phyloP scores from a whole-genome alignment of 1,284 basidiomycete genomes.

The Ganoderma lingzhi region DNA sequence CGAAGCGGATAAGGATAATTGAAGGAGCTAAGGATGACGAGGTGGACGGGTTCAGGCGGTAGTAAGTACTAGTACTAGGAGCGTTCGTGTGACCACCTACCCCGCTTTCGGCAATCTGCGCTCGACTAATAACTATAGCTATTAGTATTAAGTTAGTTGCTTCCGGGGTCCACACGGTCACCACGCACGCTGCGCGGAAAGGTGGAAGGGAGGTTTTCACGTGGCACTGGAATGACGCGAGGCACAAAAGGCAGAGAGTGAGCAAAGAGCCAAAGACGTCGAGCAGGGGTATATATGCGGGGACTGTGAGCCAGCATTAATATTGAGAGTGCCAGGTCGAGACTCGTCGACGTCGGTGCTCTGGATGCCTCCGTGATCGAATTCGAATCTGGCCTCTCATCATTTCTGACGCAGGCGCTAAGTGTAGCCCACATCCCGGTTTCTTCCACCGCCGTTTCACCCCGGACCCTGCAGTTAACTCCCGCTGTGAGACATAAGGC shows the following conservation, averaged over 20 bases:
- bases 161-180: background rate
- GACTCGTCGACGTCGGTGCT: background rate
- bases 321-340: background rate
- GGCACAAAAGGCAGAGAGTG: background rate
- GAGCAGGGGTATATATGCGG: background rate
- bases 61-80: slow-evolving; percentile 5
- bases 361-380: background rate
- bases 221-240: background rate
- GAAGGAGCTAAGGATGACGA: slow-evolving; percentile 5
- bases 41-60: background rate
- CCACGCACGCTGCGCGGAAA: background rate
- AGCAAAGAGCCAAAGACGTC: background rate
- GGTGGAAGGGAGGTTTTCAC: background rate
- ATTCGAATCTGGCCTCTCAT: too few species aligned
- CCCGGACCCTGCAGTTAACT: background rate
- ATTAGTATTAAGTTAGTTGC: background rate
- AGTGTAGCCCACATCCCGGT: background rate
- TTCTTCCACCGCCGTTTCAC: background rate
- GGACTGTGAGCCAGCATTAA: background rate
- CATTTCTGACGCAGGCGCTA: too few species aligned
- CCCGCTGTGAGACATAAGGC: too few species aligned
- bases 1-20: slow-evolving; percentile 10
- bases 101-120: slow-evolving; percentile 33
- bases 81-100: slow-evolving; percentile 30
- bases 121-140: background rate